These are phyloP conservation scores for Penicillium sp. DNA, from an alignment of 2,329 filamentous ascomycete genomes.

Conservation along the genomic window DNA sequence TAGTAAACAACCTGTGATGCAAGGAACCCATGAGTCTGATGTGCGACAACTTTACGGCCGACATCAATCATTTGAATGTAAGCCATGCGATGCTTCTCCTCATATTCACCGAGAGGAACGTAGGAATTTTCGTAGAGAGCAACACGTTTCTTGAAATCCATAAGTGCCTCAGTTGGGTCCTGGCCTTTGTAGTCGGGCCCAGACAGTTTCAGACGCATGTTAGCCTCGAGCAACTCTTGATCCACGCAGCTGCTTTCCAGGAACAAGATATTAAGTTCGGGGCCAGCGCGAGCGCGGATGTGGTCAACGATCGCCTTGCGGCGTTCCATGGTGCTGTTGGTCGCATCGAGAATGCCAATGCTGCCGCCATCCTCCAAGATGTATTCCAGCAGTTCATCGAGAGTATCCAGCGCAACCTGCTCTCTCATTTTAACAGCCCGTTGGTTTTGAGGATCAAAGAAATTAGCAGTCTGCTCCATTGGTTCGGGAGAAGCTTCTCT, in stretches of 20 bases:
- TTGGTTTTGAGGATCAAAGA: constrained; percentile 89
- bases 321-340: constrained; percentile 88
- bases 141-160: constrained; percentile 90
- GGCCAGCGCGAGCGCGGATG: constrained; percentile 77
- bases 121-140: constrained; percentile 93
- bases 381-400: constrained; percentile 90
- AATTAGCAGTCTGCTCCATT: constrained; percentile 84
- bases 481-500: constrained; percentile 43
- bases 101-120: constrained; percentile 81
- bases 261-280: constrained; percentile 83
- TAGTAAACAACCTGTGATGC: constrained; percentile 92
- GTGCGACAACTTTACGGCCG: constrained; percentile 85
- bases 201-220: constrained; percentile 94
- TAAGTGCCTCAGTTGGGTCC: constrained; percentile 77
- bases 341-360: constrained; percentile 93
- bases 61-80: constrained; percentile 99
- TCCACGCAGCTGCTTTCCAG: constrained; percentile 93
- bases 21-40: constrained; percentile 86
- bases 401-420: constrained; percentile 83
- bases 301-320: constrained; percentile 78
- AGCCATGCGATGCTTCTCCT: constrained; percentile 85
- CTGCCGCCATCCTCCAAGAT: constrained; percentile 76
- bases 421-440: constrained; percentile 79
- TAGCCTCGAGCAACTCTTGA: constrained; percentile 78
- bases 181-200: constrained; percentile 95